phyloP scores from a whole-genome alignment of 1,284 basidiomycete genomes.

The Trametes sp. region DNA sequence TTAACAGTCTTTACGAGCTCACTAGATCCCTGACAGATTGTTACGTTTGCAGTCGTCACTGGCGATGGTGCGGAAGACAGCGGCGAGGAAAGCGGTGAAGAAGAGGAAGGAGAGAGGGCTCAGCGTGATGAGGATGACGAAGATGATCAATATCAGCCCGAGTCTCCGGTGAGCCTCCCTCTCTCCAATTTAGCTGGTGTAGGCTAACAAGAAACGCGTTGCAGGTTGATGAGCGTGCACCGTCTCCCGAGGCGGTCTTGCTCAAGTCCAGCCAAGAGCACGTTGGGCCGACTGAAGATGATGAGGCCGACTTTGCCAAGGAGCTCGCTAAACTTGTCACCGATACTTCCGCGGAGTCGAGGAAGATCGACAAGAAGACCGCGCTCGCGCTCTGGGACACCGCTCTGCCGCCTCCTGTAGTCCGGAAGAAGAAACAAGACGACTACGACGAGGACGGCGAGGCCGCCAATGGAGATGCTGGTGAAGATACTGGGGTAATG shows the following conservation, averaged over 20 bases:
- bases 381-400: constrained; percentile 87
- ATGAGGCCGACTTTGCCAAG: constrained; percentile 92
- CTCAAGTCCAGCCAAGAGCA: constrained; percentile 70
- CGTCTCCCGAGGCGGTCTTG: constrained; percentile 80
- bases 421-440: constrained; percentile 66
- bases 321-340: constrained; percentile 96
- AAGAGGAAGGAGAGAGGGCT: constrained; percentile 53
- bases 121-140: constrained; percentile 65
- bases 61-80: constrained; percentile 59
- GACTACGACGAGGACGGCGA: constrained; percentile 61
- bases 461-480: constrained; percentile 20
- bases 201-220: not conserved
- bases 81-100: constrained; percentile 75
- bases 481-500: constrained; percentile 67
- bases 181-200: not conserved
- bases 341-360: constrained; percentile 82
- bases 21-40: not conserved
- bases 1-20: not conserved
- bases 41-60: constrained; percentile 43
- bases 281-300: constrained; percentile 83
- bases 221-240: constrained; percentile 70
- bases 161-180: constrained; percentile 57
- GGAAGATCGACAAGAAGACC: constrained; percentile 85
- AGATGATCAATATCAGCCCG: constrained; percentile 54
- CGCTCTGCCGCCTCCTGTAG: constrained; percentile 72